These are phyloP conservation scores for Sindora glabra DNA, from an alignment of 306 rosid genomes.

Conservation along the genomic window DNA sequence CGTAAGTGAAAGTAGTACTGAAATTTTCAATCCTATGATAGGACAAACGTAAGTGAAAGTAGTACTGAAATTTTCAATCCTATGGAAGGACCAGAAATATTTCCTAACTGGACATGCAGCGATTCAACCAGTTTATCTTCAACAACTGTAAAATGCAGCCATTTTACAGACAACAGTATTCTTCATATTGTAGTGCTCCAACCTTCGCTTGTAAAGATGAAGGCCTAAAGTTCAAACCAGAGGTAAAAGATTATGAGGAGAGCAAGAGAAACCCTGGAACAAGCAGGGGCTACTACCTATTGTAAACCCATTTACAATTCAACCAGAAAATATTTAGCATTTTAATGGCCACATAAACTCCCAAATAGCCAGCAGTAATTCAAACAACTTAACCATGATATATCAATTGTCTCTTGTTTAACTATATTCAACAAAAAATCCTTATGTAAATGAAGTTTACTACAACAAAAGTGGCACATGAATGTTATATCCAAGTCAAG, in stretches of 20 bases:
- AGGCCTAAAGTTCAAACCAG: not conserved
- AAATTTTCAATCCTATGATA: too few species aligned
- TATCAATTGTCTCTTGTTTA: too few species aligned
- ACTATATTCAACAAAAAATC: too few species aligned
- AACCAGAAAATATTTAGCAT: not conserved
- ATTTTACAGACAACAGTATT: not conserved
- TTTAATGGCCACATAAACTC: not conserved
- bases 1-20: too few species aligned
- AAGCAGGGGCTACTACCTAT: not conserved
- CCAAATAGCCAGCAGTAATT: not conserved
- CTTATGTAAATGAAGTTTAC: not conserved
- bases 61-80: too few species aligned
- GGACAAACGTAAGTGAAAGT: too few species aligned
- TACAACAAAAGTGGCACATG: not conserved
- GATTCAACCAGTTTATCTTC: not conserved
- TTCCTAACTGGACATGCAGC: too few species aligned
- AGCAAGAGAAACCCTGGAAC: not conserved
- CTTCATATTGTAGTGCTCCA: not conserved
- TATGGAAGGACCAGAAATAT: too few species aligned
- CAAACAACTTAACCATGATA: not conserved
- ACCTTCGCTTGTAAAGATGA: not conserved
- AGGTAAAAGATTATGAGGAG: not conserved
- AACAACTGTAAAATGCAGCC: too few species aligned
- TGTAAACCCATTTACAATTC: not conserved
- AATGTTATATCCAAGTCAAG: too few species aligned